Conservation (phyloP, 2,329 filamentous ascomycete genomes). For the Fonsecaea multimorphosa region DNA sequence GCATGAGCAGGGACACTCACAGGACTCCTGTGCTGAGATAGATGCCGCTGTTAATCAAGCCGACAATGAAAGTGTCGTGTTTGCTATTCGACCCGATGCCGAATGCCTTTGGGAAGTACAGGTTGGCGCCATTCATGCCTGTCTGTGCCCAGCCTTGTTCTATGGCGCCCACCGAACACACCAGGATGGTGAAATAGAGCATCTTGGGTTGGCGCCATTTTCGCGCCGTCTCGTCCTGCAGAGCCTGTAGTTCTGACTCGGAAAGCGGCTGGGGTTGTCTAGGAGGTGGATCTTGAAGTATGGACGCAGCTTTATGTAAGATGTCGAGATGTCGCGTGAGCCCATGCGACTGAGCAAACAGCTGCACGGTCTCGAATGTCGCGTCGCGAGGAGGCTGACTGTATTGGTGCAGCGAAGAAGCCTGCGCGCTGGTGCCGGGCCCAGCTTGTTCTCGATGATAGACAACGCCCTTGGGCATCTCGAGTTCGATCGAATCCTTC, state of each 20-base stretch:
- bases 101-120: conserved; percentile 57
- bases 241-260: conserved; percentile 48
- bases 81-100: conserved; percentile 52
- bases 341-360: conserved; percentile 23
- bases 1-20: conserved; percentile 43
- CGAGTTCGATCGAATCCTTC: neutral
- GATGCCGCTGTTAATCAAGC: conserved; percentile 66
- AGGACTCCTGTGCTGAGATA: conserved; percentile 60
- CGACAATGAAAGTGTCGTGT: conserved; percentile 64
- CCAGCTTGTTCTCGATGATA: neutral
- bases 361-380: conserved; percentile 12
- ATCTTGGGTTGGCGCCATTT: conserved; percentile 58
- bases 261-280: conserved; percentile 42
- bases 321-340: conserved; percentile 22
- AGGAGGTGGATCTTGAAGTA: conserved; percentile 25
- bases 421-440: neutral
- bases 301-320: conserved; percentile 27
- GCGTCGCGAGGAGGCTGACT: neutral
- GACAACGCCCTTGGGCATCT: neutral
- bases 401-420: conserved; percentile 5
- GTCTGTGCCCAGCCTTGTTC: conserved; percentile 62
- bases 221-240: conserved; percentile 53
- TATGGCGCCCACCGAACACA: conserved; percentile 60
- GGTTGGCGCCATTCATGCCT: conserved; percentile 59
- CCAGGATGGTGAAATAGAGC: conserved; percentile 59